Base-by-base conservation (phyloP, 2,329 filamentous ascomycete species). In the Claviceps fusiformis region DNA sequence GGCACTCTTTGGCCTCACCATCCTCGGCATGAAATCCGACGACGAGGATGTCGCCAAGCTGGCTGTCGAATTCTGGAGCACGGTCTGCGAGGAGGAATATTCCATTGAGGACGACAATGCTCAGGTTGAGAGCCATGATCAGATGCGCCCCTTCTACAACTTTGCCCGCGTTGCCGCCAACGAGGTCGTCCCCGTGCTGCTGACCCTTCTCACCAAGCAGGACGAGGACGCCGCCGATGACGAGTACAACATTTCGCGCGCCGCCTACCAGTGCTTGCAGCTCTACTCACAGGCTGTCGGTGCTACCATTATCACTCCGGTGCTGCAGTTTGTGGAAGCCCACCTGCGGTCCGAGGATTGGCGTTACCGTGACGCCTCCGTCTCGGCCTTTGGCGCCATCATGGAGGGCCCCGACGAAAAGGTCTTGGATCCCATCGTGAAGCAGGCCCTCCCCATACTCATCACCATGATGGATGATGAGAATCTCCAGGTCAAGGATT, bases 61-160 rank as follows among this genome's bases (percentile, higher is more conserved):
- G 55, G 93, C 93, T 43, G 90, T 98, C 62, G 93, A 98, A 70
- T 98, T 98, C 75, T 98, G 93, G 93, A 97, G 92, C 77, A 96
- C 93, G n/a, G 93, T 98, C 51, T 98, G 93, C 71, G 93, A 98
- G 70, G 93, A 98, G 73, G 93, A 98, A 72, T 92, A 96, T 64
- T 86, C 86, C 60, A 97, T 98, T 65, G 93, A 98, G 68, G 93
- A 98, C 67, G 93, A 98, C 71, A 98, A 98, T 70, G 80, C 83
- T 33, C 66, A 78, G 69, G 73, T 79, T 57, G 89, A 95, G 65
- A 89, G 82, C 65, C 82, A 86, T 19, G 85, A 89, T 55, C 88
- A 95, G 71, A 82, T 92, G 73, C 85, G 93, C 56, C 88, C 89
- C 15, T 95, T 93, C 73, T 96, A 93, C 77, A 95, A 95, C 75